These are phyloP conservation scores for Pseudocercospora fijiensis DNA, from an alignment of 2,329 filamentous ascomycete genomes.

Conservation along the genomic window DNA sequence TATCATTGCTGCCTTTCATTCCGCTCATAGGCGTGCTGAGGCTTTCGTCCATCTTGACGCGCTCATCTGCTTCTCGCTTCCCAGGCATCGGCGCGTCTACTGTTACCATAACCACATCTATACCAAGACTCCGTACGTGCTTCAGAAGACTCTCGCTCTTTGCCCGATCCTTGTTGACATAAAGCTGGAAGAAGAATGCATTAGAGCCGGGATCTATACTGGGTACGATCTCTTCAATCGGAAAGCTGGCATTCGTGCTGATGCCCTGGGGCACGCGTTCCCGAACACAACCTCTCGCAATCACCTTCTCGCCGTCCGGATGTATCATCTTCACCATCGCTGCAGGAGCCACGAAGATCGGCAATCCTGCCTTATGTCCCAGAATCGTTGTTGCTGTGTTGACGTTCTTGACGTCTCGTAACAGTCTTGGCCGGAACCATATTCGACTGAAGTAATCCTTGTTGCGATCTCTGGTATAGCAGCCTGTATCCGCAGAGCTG, in stretches of 20 bases:
- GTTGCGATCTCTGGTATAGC: constrained; percentile 49
- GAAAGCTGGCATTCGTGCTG: constrained; percentile 38
- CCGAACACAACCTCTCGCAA: constrained; percentile 35
- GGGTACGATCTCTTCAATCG: constrained; percentile 36
- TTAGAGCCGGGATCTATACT: constrained; percentile 28
- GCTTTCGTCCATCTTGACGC: constrained; percentile 50
- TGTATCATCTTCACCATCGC: constrained; percentile 42
- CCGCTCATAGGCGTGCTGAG: constrained; percentile 53
- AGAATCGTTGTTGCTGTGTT: constrained; percentile 39
- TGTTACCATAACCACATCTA: constrained; percentile 58
- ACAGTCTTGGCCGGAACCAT: constrained; percentile 49
- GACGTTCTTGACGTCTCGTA: constrained; percentile 43
- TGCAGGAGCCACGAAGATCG: constrained; percentile 41
- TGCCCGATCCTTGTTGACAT: constrained; percentile 57
- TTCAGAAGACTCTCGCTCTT: constrained; percentile 54
- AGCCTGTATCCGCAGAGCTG: constrained; percentile 53
- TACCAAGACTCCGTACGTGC: constrained; percentile 48
- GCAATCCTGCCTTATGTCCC: constrained; percentile 36
- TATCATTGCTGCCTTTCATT: constrained; percentile 52
- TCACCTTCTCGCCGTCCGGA: constrained; percentile 41
- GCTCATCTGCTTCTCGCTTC: constrained; percentile 53
- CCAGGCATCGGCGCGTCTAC: constrained; percentile 59
- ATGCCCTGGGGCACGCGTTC: constrained; percentile 35
- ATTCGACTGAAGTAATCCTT: constrained; percentile 47
- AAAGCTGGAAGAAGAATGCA: constrained; percentile 60